Evolutionary conservation across 108 stramenopile genomes (phyloP).

Genomic region (Cyclostephanos invisitatus): DNA sequence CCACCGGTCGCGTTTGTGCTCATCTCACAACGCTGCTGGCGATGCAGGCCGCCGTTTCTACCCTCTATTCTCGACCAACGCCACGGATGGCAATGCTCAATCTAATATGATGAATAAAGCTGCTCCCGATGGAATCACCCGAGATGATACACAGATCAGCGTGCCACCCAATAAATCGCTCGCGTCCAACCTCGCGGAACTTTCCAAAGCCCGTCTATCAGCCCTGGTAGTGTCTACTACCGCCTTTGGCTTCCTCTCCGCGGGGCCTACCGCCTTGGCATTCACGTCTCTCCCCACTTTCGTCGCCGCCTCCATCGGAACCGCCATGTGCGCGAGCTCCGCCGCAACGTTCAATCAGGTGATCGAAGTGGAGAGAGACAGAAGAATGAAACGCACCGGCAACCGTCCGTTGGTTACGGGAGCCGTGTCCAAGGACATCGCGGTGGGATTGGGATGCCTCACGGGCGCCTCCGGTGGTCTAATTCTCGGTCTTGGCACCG

Average conservation of each 20-base stretch:
- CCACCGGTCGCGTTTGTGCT: background rate
- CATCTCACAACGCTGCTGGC: background rate
- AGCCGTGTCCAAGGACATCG: constrained; percentile 58
- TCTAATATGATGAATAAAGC: background rate
- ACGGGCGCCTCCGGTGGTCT: constrained; percentile 75
- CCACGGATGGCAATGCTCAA: constrained; percentile 2
- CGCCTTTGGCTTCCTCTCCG: constrained; percentile 89
- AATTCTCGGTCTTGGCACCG: constrained; percentile 80
- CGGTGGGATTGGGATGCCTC: constrained; percentile 67
- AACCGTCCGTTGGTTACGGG: constrained; percentile 90
- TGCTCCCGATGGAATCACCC: background rate
- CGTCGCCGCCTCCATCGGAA: constrained; percentile 80
- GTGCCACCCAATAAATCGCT: background rate
- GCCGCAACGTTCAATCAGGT: constrained; percentile 97
- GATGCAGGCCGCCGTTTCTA: background rate
- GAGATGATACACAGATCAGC: background rate
- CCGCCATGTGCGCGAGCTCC: constrained; percentile 87
- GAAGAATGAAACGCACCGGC: constrained; percentile 91
- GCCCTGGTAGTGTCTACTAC: constrained; percentile 93
- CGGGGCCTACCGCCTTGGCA: constrained; percentile 72
- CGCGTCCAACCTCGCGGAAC: constrained; percentile 43
- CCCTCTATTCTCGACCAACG: constrained; percentile 7
- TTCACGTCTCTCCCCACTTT: constrained; percentile 55
- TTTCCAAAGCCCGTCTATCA: constrained; percentile 82
- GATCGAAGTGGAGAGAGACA: constrained; percentile 77